Conservation (phyloP, 345 rosid genomes). For the Hypericum androsaemum region DNA sequence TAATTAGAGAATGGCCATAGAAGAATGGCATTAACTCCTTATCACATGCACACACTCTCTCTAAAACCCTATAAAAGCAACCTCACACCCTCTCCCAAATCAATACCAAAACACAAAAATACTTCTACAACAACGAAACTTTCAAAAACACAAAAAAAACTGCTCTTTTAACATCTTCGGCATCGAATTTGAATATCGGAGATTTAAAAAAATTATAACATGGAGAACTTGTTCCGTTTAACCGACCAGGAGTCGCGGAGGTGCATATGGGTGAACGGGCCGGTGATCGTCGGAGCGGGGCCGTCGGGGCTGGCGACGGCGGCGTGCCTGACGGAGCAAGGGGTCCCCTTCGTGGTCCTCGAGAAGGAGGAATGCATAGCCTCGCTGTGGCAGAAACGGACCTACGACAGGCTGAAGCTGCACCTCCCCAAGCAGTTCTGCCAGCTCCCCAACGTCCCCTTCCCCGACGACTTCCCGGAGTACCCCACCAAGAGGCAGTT, state of each 20-base stretch:
- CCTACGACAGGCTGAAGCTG: slow-evolving; percentile 78
- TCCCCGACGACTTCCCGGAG: slow-evolving; percentile 67
- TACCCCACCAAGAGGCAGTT: slow-evolving; percentile 64
- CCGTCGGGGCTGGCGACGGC: slow-evolving; percentile 83
- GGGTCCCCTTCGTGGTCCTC: slow-evolving; percentile 59
- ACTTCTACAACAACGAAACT: too few species aligned
- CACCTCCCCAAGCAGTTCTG: slow-evolving; percentile 81
- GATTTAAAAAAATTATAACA: background rate
- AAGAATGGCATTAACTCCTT: too few species aligned
- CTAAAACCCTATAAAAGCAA: too few species aligned
- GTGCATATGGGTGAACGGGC: slow-evolving; percentile 66
- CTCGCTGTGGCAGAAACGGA: slow-evolving; percentile 68
- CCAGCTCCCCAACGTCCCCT: slow-evolving; percentile 67
- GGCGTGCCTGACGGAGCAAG: slow-evolving; percentile 62
- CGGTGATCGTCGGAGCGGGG: slow-evolving; percentile 77
- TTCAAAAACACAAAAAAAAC: too few species aligned
- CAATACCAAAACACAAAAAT: too few species aligned
- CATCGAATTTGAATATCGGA: too few species aligned
- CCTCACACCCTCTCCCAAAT: too few species aligned
- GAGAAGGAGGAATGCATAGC: slow-evolving; percentile 85
- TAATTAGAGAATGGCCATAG: too few species aligned
- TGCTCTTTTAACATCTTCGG: too few species aligned
- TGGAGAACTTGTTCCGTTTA: slow-evolving; percentile 37
- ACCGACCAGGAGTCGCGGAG: slow-evolving; percentile 35
- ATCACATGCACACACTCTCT: too few species aligned